Conservation (phyloP, 306 rosid species). For the Prunus mira region DNA sequence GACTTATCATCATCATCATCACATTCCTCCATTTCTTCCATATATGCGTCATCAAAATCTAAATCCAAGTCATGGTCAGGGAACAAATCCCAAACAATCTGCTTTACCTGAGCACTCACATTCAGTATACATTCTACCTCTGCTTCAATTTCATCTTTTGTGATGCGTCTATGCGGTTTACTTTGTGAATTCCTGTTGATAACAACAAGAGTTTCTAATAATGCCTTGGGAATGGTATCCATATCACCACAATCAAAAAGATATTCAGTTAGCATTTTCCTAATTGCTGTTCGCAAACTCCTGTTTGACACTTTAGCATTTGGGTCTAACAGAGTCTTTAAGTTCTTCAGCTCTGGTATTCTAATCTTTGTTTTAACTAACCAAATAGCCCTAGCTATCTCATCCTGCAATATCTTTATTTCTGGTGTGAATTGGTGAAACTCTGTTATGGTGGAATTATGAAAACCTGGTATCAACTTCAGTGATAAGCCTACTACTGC, state of each 20-base stretch:
- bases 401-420: constrained; percentile 59
- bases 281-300: constrained; percentile 43
- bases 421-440: constrained; percentile 59
- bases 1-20: constrained; percentile 32
- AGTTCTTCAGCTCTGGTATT: constrained; percentile 39
- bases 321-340: constrained; percentile 60
- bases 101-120: constrained; percentile 71
- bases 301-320: constrained; percentile 42
- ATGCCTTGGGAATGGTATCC: constrained; percentile 56
- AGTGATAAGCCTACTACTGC: constrained; percentile 65
- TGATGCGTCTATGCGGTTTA: constrained; percentile 3
- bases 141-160: constrained; percentile 47
- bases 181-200: constrained; percentile 41
- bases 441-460: constrained; percentile 34
- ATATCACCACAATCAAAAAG: constrained; percentile 69
- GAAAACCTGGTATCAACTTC: constrained; percentile 48
- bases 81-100: constrained; percentile 54
- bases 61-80: constrained; percentile 50
- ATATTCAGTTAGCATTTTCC: constrained; percentile 52
- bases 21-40: constrained; percentile 64
- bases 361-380: constrained; percentile 34
- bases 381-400: constrained; percentile 68
- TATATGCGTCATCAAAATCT: constrained; percentile 68
- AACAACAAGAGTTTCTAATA: constrained; percentile 44
- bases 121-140: constrained; percentile 64